phyloP scores from a whole-genome alignment of 495 filamentous ascomycete species.

The Parathielavia hyrcaniae region DNA sequence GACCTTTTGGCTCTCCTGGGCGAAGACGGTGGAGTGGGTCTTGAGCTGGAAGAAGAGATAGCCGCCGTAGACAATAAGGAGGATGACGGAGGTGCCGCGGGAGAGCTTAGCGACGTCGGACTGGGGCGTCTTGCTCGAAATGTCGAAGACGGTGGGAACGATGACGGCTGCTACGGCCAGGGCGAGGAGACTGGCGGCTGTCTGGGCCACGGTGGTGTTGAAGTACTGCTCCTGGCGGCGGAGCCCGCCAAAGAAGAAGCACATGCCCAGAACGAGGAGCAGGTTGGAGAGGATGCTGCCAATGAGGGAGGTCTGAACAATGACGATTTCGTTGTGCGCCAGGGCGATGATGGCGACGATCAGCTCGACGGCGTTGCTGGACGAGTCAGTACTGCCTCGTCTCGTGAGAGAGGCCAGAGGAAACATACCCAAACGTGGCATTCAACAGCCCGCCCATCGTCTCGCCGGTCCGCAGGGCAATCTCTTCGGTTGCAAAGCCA shows the following conservation, averaged over 20 bases:
- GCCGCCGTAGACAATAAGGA: slow-evolving; percentile 67
- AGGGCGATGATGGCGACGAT: slow-evolving; percentile 86
- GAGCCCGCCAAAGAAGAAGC: slow-evolving; percentile 83
- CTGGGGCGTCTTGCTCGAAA: slow-evolving; percentile 31
- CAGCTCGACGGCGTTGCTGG: slow-evolving; percentile 80
- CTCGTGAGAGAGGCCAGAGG: not conserved
- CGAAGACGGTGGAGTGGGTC: slow-evolving; percentile 70
- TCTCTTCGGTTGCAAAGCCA: slow-evolving; percentile 87
- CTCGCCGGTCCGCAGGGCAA: slow-evolving; percentile 76
- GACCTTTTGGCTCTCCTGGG: slow-evolving; percentile 63
- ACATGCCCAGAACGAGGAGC: slow-evolving; percentile 87
- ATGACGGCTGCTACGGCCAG: slow-evolving; percentile 75
- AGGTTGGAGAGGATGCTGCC: slow-evolving; percentile 89
- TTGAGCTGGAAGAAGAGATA: slow-evolving; percentile 81
- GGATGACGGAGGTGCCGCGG: slow-evolving; percentile 66
- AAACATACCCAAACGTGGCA: slow-evolving; percentile 72
- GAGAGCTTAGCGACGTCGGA: slow-evolving; percentile 52
- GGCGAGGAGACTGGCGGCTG: slow-evolving; percentile 73
- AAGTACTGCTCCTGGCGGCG: slow-evolving; percentile 78
- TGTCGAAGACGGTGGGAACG: slow-evolving; percentile 79
- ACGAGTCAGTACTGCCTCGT: not conserved
- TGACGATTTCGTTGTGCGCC: slow-evolving; percentile 62
- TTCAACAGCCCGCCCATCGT: slow-evolving; percentile 82
- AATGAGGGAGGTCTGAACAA: slow-evolving; percentile 89
- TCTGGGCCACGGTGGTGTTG: slow-evolving; percentile 91